Evolutionary conservation across 306 rosid species (phyloP).

Genomic region (Luffa aegyptiaca): DNA sequence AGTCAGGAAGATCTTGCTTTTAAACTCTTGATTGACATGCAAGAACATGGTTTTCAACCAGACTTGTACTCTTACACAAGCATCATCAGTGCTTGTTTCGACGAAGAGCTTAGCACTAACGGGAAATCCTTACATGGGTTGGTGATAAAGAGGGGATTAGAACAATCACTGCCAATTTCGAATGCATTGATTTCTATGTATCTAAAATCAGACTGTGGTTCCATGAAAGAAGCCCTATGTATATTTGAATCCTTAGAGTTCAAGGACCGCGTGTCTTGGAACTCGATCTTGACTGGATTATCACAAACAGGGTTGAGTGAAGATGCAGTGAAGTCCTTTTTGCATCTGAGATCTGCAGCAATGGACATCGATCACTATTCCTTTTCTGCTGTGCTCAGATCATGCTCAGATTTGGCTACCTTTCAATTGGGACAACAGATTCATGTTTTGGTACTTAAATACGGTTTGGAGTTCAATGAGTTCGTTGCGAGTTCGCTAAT

Average conservation of each 20-base stretch:
- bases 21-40: conserved; percentile 49
- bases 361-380: conserved; percentile 56
- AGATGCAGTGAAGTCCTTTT: conserved; percentile 55
- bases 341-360: conserved; percentile 32
- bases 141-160: conserved; percentile 58
- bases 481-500: conserved; percentile 72
- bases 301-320: conserved; percentile 63
- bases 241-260: conserved; percentile 39
- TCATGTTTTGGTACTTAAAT: conserved; percentile 49
- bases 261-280: conserved; percentile 72
- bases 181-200: conserved; percentile 78
- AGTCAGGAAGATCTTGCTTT: conserved; percentile 40
- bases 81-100: conserved; percentile 44
- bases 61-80: conserved; percentile 67
- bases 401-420: conserved; percentile 68
- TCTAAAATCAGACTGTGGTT: conserved; percentile 38
- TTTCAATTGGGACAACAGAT: conserved; percentile 64
- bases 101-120: conserved; percentile 20
- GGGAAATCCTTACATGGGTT: conserved; percentile 62
- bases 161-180: conserved; percentile 45
- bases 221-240: conserved; percentile 43
- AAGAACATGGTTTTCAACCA: conserved; percentile 50
- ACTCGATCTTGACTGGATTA: conserved; percentile 62
- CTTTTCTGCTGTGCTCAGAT: conserved; percentile 52
- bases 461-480: conserved; percentile 44